Evolutionary conservation across 2,329 filamentous ascomycete genomes (phyloP).

Genomic region (Xylaria arbuscula): DNA sequence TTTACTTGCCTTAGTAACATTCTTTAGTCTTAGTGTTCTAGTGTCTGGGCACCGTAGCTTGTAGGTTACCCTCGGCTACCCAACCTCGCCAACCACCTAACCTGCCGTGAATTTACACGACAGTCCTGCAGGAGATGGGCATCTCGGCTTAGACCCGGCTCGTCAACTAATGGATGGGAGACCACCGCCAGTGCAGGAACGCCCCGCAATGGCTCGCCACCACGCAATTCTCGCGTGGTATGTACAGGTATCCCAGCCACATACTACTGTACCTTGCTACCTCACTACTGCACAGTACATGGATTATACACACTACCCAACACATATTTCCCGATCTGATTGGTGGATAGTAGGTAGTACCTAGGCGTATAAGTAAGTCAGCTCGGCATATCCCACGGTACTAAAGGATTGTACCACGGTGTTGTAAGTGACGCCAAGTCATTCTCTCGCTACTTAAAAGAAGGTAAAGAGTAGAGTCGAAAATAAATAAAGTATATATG

Average conservation of each 20-base stretch:
- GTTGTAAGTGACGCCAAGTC: too few species aligned
- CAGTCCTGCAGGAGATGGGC: background rate
- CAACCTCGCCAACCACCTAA: too few species aligned
- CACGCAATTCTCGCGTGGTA: background rate
- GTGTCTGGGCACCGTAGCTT: too few species aligned
- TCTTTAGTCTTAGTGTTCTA: too few species aligned
- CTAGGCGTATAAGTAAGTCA: background rate
- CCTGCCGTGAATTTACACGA: too few species aligned
- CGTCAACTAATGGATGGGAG: background rate
- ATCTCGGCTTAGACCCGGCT: background rate
- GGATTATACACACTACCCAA: background rate
- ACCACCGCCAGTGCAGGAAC: background rate
- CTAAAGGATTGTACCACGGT: too few species aligned
- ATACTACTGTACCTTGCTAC: slow-evolving; percentile 9
- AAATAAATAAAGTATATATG: too few species aligned
- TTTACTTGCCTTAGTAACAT: too few species aligned
- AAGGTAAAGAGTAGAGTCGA: too few species aligned
- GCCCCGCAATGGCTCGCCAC: slow-evolving; percentile 6
- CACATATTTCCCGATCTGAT: background rate
- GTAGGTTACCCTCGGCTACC: too few species aligned
- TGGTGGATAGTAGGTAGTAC: background rate
- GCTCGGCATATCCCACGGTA: background rate
- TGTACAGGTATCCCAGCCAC: slow-evolving; percentile 1
- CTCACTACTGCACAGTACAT: too few species aligned
- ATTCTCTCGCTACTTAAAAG: too few species aligned